Evolutionary conservation across 805 yeast genomes (phyloP), one percentile per base, ranked within the genome.

Genomic region (Zygosaccharomyces siamensis): DNA sequence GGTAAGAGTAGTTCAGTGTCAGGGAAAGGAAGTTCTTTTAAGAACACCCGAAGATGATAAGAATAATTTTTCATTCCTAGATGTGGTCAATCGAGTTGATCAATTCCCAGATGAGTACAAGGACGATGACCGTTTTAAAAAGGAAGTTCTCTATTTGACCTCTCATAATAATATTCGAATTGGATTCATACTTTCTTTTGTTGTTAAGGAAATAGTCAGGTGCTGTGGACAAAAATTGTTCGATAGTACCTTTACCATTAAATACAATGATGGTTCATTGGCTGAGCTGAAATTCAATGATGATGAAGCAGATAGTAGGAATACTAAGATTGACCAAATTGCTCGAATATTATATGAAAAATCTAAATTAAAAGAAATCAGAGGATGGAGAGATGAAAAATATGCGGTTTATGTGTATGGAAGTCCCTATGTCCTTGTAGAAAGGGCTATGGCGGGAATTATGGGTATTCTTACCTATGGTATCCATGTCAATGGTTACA

Each of bases 391-490:
- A 63, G 68, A 85, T 63, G 99, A 93, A 67, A 72, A 79, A 32
- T 93, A 89, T 65, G 74, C 83, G 0, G 80, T 90, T 4, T 88
- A 83, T 66, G 74, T 77, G 47, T 51, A 71, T 0, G 69, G 72
- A 14, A 53, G 48, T 0, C 84, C 85, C 0, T 93, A 92, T 59
- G 67, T 89, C 55, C 69, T 73, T 4, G 67, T 89, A 4, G 99
- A 93, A 64, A 73, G 99, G 37, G 83, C 97, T 0, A 79, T 88
- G 49, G 79, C 95, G 11, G 85, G 87, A 1, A 66, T 89, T 11
- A 62, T 92, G 37, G 99, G 99, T 0, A 84, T 93, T 8, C 81
- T 86, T 0, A 88, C 95, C 51, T 89, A 89, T 64, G 99, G 99
- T 1, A 83, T 84, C 3, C 98, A 93, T 64, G 73, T 90, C 24